Percentiles rank a stretch among this genome's conserved stretches.
These are phyloP conservation scores for Tolypocladium paradoxum DNA, from an alignment of 2,329 filamentous ascomycete genomes.

Conservation along the genomic window DNA sequence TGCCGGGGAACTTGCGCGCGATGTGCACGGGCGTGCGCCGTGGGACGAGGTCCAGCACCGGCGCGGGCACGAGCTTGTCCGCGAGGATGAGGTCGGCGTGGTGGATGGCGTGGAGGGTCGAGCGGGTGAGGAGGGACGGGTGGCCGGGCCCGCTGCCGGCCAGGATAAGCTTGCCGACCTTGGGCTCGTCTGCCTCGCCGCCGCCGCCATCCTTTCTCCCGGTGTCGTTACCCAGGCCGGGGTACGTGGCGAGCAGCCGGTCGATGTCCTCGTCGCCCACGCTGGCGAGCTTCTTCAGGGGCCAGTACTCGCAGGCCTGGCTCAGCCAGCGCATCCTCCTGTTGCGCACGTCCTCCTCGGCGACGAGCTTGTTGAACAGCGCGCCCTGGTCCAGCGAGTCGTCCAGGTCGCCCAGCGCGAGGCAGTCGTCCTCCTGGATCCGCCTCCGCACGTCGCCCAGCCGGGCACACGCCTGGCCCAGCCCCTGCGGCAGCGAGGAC, in stretches of 20 bases:
- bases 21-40: conserved; percentile 84
- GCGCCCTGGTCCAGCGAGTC: conserved; percentile 66
- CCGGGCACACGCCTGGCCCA: conserved; percentile 67
- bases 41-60: conserved; percentile 81
- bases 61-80: conserved; percentile 75
- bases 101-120: conserved; percentile 66
- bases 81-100: conserved; percentile 70
- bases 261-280: conserved; percentile 75
- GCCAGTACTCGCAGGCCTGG: conserved; percentile 99
- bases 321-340: conserved; percentile 85
- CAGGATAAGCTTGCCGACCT: conserved; percentile 65
- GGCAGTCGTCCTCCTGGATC: conserved; percentile 61
- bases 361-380: conserved; percentile 74
- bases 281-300: conserved; percentile 66
- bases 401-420: conserved; percentile 30
- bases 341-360: conserved; percentile 63
- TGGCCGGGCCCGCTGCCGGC: conserved; percentile 90
- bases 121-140: conserved; percentile 78
- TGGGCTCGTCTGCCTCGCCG: conserved; percentile 6
- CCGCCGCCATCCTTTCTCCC: conserved; percentile 8
- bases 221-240: conserved; percentile 17
- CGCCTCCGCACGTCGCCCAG: conserved; percentile 62
- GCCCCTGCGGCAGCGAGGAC: conserved; percentile 59
- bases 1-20: conserved; percentile 93
- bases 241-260: conserved; percentile 63